Percentiles rank a stretch among this genome's conserved stretches.
Evolutionary conservation across 2,329 filamentous ascomycete species (phyloP).

Genomic region (Aspergillus glaucus): DNA sequence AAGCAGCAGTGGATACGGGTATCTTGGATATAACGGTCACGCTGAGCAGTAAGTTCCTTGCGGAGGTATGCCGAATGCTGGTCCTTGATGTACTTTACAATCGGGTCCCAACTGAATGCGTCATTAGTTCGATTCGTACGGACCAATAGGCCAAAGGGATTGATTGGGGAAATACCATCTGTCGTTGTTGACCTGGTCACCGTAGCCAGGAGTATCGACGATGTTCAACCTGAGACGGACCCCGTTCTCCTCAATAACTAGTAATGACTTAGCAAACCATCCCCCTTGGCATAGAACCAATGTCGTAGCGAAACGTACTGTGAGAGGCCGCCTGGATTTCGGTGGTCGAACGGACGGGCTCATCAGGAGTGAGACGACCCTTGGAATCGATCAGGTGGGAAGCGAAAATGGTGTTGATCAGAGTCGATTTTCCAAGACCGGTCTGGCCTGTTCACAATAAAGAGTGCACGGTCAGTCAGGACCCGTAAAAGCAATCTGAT

Average conservation of each 20-base stretch:
- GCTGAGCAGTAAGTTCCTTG: constrained; percentile 98
- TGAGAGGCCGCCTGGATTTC: constrained; percentile 98
- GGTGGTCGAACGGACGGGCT: constrained; percentile 89
- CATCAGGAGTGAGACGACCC: constrained; percentile 84
- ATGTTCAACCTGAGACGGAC: constrained; percentile 97
- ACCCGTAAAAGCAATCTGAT: not conserved
- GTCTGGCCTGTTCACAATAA: constrained; percentile 68
- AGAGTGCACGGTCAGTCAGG: constrained; percentile 27
- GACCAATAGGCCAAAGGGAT: not conserved
- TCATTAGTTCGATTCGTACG: constrained; percentile 13
- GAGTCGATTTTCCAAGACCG: constrained; percentile 93
- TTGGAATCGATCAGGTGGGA: constrained; percentile 99
- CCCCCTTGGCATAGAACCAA: not conserved
- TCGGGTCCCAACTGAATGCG: constrained; percentile 75
- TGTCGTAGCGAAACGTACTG: constrained; percentile 42
- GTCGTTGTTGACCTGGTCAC: constrained; percentile 99
- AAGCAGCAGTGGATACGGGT: constrained; percentile 98
- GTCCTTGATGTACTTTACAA: constrained; percentile 99
- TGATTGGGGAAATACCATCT: constrained; percentile 56
- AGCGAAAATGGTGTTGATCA: constrained; percentile 99
- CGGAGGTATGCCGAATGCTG: constrained; percentile 98
- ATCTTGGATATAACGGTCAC: constrained; percentile 98
- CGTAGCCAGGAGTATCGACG: constrained; percentile 96
- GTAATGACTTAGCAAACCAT: constrained; percentile 1
- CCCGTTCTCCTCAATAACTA: constrained; percentile 96